Percentiles rank a stretch among this genome's conserved stretches.
Evolutionary conservation across 2,329 filamentous ascomycete species (phyloP).

Genomic region (Epichloe uncinata): DNA sequence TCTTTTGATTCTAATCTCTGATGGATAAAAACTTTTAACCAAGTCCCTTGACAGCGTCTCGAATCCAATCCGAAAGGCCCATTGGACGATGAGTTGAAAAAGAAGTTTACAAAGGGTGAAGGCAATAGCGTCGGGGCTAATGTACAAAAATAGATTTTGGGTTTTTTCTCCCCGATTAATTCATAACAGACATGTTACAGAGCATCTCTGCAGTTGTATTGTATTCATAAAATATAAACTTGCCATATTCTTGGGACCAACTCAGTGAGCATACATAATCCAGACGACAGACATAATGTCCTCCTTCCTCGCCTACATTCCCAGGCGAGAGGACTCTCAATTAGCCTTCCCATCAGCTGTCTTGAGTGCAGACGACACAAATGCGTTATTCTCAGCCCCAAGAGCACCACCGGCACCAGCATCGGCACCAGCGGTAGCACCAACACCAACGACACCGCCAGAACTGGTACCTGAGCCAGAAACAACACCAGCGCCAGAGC

Average conservation of each 20-base stretch:
- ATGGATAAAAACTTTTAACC: background rate
- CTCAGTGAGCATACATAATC: background rate
- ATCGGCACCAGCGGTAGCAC: background rate
- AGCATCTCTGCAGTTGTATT: background rate
- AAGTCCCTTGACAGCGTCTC: slow-evolving; percentile 28
- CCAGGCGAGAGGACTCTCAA: background rate
- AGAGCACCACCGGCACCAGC: slow-evolving; percentile 3
- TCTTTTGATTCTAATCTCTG: background rate
- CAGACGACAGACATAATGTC: background rate
- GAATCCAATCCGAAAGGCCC: slow-evolving; percentile 52
- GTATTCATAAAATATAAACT: background rate
- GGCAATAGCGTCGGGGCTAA: slow-evolving; percentile 5
- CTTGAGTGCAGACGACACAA: slow-evolving; percentile 11
- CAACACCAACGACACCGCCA: background rate
- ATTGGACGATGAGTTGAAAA: slow-evolving; percentile 46
- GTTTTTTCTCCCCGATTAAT: too few species aligned
- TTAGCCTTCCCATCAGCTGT: slow-evolving; percentile 14
- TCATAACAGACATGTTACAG: too few species aligned
- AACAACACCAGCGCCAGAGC: background rate
- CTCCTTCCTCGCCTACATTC: background rate
- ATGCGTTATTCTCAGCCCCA: slow-evolving; percentile 5
- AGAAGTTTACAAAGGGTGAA: slow-evolving; percentile 44
- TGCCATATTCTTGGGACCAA: too few species aligned
- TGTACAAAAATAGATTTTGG: slow-evolving; percentile 3
- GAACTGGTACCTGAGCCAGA: background rate